phyloP scores from a whole-genome alignment of 768 basidiomycete genomes.

The Trametes villosa region DNA sequence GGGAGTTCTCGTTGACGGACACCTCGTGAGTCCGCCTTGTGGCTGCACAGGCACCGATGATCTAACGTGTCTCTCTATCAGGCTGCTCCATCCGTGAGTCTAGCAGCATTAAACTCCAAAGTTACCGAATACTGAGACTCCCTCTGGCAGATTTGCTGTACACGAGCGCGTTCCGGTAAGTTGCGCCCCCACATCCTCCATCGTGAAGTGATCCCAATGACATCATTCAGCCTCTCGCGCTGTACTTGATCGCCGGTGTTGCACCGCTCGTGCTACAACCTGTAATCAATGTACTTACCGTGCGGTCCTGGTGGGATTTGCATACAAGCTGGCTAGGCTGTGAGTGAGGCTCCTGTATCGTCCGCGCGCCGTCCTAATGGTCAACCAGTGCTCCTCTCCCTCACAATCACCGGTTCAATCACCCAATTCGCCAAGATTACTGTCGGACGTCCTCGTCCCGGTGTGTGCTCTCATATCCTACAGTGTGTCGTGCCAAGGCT shows the following conservation, averaged over 20 bases:
- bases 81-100: slow-evolving; percentile 45
- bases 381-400: slow-evolving; percentile 65
- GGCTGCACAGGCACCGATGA: neutral
- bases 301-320: slow-evolving; percentile 88
- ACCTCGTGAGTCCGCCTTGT: slow-evolving; percentile 57
- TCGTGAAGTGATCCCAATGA: neutral
- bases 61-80: slow-evolving; percentile 17
- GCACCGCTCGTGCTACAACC: slow-evolving; percentile 74
- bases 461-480: slow-evolving; percentile 39
- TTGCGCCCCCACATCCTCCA: slow-evolving; percentile 6
- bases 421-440: slow-evolving; percentile 87
- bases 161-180: slow-evolving; percentile 81
- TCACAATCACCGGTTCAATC: slow-evolving; percentile 75
- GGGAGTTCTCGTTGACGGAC: slow-evolving; percentile 80
- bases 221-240: slow-evolving; percentile 15
- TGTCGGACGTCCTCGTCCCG: slow-evolving; percentile 90
- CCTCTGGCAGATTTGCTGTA: slow-evolving; percentile 68
- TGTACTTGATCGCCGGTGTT: slow-evolving; percentile 50
- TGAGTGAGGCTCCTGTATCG: too few species aligned
- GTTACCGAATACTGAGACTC: too few species aligned
- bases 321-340: slow-evolving; percentile 66
- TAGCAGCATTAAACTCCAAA: too few species aligned
- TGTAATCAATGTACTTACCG: slow-evolving; percentile 68
- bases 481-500: neutral
- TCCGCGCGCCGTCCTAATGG: too few species aligned